A percentile compares a stretch with the other conserved stretches of the same genome.
Evolutionary conservation across 805 yeast species (phyloP).

Genomic region (Kregervanrija fluxuum): DNA sequence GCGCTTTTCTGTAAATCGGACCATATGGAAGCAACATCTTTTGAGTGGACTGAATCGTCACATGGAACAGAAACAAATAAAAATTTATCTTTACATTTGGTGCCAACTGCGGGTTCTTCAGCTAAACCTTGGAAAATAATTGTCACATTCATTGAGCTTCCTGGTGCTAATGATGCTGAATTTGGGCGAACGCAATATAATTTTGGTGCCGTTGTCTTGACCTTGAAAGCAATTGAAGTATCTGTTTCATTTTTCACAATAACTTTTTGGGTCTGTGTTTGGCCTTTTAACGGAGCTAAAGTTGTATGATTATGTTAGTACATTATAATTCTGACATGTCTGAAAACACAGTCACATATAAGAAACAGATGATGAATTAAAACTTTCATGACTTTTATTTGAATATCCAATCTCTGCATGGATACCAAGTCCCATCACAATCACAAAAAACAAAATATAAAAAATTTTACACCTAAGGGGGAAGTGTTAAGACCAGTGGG

Average conservation of each 20-base stretch:
- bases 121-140: conserved; percentile 80
- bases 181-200: conserved; percentile 94
- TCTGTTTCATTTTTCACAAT: conserved; percentile 48
- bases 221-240: conserved; percentile 76
- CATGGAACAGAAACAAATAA: conserved; percentile 82
- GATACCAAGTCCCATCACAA: no score
- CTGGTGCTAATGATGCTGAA: conserved; percentile 74
- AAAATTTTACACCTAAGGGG: no score
- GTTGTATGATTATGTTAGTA: no score
- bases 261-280: conserved; percentile 59
- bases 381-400: no score
- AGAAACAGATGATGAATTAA: neutral
- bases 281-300: conserved; percentile 61
- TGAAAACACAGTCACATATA: neutral
- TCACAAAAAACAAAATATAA: neutral
- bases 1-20: conserved; percentile 57
- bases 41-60: conserved; percentile 47
- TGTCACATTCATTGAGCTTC: conserved; percentile 62
- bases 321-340: neutral
- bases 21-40: conserved; percentile 65
- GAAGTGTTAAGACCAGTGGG: no score
- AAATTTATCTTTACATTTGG: conserved; percentile 87
- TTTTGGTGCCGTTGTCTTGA: conserved; percentile 96
- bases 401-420: no score
- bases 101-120: conserved; percentile 65